A percentile compares a stretch with the other conserved stretches of the same genome.
Evolutionary conservation across 2,329 filamentous ascomycete genomes (phyloP).

Genomic region (Clonostachys sp.): DNA sequence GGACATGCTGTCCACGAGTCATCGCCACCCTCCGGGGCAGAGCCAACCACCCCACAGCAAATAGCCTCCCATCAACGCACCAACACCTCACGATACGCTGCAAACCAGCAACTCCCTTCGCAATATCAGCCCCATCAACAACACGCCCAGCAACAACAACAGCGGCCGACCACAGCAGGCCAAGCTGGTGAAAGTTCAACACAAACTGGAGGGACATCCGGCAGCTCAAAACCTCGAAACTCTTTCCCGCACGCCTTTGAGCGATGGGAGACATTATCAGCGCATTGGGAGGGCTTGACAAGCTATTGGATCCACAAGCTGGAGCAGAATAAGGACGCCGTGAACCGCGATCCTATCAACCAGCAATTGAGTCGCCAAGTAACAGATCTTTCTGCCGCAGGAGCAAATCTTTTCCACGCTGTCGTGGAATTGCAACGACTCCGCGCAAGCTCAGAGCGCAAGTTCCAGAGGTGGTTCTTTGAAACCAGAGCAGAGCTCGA

Average conservation of each 20-base stretch:
- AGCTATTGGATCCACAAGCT: slow-evolving; percentile 95
- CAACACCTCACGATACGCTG: slow-evolving; percentile 1
- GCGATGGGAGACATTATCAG: slow-evolving; percentile 93
- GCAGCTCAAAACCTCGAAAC: slow-evolving; percentile 45
- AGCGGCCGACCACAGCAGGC: slow-evolving; percentile 7
- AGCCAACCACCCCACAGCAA: slow-evolving; percentile 17
- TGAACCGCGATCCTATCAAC: slow-evolving; percentile 76
- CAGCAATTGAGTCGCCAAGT: slow-evolving; percentile 91
- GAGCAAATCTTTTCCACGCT: slow-evolving; percentile 94
- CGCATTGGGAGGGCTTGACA: slow-evolving; percentile 96
- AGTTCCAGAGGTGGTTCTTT: slow-evolving; percentile 98
- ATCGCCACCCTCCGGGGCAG: slow-evolving; percentile 15
- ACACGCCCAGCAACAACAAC: slow-evolving; percentile 8
- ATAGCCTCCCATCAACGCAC: slow-evolving; percentile 8
- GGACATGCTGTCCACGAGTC: slow-evolving; percentile 11
- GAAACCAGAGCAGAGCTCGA: slow-evolving; percentile 89
- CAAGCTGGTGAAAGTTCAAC: slow-evolving; percentile 3
- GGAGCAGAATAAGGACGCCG: slow-evolving; percentile 83
- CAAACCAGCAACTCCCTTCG: slow-evolving; percentile 4
- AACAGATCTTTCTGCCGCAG: slow-evolving; percentile 93
- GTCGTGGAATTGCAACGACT: slow-evolving; percentile 94
- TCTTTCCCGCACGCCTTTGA: slow-evolving; percentile 96
- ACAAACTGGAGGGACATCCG: slow-evolving; percentile 5
- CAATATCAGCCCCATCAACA: slow-evolving; percentile 5
- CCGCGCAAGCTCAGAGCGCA: slow-evolving; percentile 90